Evolutionary conservation across 2,329 filamentous ascomycete species (phyloP).

Genomic region (Sporothrix pallida): DNA sequence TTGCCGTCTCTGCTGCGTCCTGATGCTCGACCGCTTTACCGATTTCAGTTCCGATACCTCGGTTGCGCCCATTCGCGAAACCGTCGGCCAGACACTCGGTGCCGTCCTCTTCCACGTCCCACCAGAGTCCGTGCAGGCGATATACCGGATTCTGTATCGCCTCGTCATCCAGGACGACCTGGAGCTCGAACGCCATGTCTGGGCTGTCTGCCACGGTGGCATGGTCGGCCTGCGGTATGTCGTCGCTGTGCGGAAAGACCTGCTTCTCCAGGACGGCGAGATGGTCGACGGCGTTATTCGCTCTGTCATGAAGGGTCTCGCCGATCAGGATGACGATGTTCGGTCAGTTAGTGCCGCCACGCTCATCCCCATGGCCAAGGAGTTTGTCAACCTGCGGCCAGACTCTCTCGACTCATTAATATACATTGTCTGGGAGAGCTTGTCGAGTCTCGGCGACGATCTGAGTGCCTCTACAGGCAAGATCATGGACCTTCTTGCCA

Average conservation of each 20-base stretch:
- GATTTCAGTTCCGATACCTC: constrained; percentile 98
- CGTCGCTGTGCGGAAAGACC: constrained; percentile 90
- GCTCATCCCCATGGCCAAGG: constrained; percentile 91
- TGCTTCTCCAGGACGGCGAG: constrained; percentile 79
- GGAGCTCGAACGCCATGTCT: constrained; percentile 73
- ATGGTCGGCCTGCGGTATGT: constrained; percentile 97
- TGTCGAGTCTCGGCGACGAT: constrained; percentile 96
- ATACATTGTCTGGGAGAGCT: constrained; percentile 94
- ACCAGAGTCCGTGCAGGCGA: constrained; percentile 76
- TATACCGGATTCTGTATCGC: constrained; percentile 82
- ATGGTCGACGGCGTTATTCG: constrained; percentile 92
- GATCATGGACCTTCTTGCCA: constrained; percentile 97
- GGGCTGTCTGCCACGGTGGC: constrained; percentile 96
- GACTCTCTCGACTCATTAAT: constrained; percentile 80
- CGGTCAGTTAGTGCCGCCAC: constrained; percentile 97
- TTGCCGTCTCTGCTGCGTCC: constrained; percentile 91
- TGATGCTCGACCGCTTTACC: constrained; percentile 96
- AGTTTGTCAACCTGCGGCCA: constrained; percentile 87
- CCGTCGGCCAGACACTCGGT: constrained; percentile 90
- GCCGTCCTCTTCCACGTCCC: constrained; percentile 86
- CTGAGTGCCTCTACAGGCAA: constrained; percentile 96
- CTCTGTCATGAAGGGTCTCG: constrained; percentile 93
- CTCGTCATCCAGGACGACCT: constrained; percentile 92
- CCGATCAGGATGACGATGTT: constrained; percentile 91
- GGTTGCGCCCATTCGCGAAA: constrained; percentile 93